Base-by-base conservation (phyloP, 148 eudicot genomes). In the Rhododendron ferrugineum region DNA sequence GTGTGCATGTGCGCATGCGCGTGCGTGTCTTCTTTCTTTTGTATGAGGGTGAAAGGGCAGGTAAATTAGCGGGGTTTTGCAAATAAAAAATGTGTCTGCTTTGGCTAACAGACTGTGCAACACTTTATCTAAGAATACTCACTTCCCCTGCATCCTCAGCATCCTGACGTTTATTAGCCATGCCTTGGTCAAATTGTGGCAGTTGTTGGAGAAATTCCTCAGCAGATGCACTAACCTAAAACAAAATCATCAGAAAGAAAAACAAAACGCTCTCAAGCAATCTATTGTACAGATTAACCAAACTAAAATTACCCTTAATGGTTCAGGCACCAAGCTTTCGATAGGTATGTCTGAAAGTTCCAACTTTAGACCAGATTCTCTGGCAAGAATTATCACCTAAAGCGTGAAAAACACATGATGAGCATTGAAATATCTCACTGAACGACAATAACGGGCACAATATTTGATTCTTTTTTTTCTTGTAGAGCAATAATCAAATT, bases 341-440 rank as follows among this genome's bases (percentile, higher is more conserved):
- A 96, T 90, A 80, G 98, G 94, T 58, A 95, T 92, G 92, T 97
- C 98, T 22, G 94, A 92, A 81, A 97, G 94, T 87, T 97, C 99
- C 23, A 97, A 94, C 91, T 91, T 90, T 87, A 97, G 80, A 85
- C 98, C 98, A 88, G 91, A 90, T 91, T 97, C 99, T 90, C 98
- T 91, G 26, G 98, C 98, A 87, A 97, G 94, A 84, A 97, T 97
- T 85, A 95, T 95, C 58, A 97, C 98, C 99, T 97, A 91, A 87
- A 86, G 86, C 68, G 44, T 10, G 1, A 58, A 85, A 88, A 37
- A 18, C 16, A 76, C 6, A 77, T n/a, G 3, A 4, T 50, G 88
- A 86, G 36, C n/a, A 83, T 13, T 54, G 40, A 46, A 14, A 47
- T 23, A 37, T 64, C 28, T 47, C 15, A 49, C 13, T 22, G 36